phyloP scores from a whole-genome alignment of 208 protist species.

The Trypanosoma cruzi region DNA sequence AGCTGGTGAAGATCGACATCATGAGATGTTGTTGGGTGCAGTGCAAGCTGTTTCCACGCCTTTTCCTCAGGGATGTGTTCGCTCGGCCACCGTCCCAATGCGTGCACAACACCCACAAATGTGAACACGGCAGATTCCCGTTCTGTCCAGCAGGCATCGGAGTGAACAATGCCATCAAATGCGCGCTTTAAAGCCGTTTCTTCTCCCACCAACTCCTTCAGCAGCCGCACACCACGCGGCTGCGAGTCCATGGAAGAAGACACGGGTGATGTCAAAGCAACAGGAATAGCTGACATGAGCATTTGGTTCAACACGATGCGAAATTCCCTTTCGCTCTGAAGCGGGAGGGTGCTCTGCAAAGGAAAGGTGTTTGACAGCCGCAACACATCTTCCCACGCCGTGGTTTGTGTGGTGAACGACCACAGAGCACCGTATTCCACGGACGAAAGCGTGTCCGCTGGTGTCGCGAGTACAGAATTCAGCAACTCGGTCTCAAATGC shows the following conservation, averaged over 20 bases:
- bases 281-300: constrained; percentile 5
- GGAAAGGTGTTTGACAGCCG: constrained; percentile 44
- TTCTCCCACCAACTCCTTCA: constrained; percentile 42
- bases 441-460: constrained; percentile 23
- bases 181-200: constrained; percentile 24
- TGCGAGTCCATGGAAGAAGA: not conserved
- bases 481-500: constrained; percentile 31
- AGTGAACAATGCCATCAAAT: constrained; percentile 18
- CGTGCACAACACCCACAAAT: constrained; percentile 31
- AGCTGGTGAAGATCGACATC: constrained; percentile 23
- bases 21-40: constrained; percentile 25
- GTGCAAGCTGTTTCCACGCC: constrained; percentile 16
- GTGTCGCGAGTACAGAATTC: constrained; percentile 25
- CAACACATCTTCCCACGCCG: constrained; percentile 37
- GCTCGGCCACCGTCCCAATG: constrained; percentile 26
- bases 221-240: constrained; percentile 28
- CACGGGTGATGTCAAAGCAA: not conserved
- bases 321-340: constrained; percentile 40
- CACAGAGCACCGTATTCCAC: constrained; percentile 43
- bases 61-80: constrained; percentile 14
- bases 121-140: constrained; percentile 16
- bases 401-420: constrained; percentile 35
- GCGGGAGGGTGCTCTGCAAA: constrained; percentile 28
- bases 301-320: constrained; percentile 37
- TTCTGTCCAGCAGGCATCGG: constrained; percentile 14